Evolutionary conservation across 108 stramenopile genomes (phyloP), one percentile per base, ranked within the genome.

Genomic region (Cyclostephanos invisitatus): DNA sequence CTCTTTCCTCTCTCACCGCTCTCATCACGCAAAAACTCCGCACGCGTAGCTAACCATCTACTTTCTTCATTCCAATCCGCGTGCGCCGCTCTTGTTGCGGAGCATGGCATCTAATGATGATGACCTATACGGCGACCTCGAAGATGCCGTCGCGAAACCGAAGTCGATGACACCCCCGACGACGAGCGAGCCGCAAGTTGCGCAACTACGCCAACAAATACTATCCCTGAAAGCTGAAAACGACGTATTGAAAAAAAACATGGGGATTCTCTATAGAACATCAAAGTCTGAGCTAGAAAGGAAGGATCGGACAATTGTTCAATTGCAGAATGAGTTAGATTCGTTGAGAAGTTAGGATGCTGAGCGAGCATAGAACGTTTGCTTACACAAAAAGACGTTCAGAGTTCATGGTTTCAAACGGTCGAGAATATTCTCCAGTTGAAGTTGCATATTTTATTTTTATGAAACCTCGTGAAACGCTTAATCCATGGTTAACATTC

Each of bases 231-330:
- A 68, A 44, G 49, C 46, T 35, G 83, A 79, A 32, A 84, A 84
- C 62, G 77, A 78, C 36, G 54, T 38, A 12, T 65, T 84, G 58
- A 78, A 74, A 44, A 73, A 67, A 32, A 84, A 82, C 42, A 82
- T 81, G 20, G 74, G 77, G 8, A 77, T 74, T 36, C 56, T 83
- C 14, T 83, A 75, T 49, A 54, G 69, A 54, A 83, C 79, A 35
- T 57, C 79, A 24, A 75, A 82, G 35, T 72, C 84, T 1, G 84
- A 82, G 66, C 35, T 84, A 50, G 81, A 77, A 28, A 74, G 77
- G 29, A 82, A 82, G 70, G 81, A 78, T 56, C 62, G 74, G 48
- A 58, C 66, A 7, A 80, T 76, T 44, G 68, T 56, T 29, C 55
- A 53, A 56, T 54, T 80, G 70, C 74, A 80, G 56, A 66, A 63